Evolutionary conservation across 2,329 filamentous ascomycete species (phyloP), one percentile per base, ranked within the genome.

Genomic region (Claviceps pusilla): DNA sequence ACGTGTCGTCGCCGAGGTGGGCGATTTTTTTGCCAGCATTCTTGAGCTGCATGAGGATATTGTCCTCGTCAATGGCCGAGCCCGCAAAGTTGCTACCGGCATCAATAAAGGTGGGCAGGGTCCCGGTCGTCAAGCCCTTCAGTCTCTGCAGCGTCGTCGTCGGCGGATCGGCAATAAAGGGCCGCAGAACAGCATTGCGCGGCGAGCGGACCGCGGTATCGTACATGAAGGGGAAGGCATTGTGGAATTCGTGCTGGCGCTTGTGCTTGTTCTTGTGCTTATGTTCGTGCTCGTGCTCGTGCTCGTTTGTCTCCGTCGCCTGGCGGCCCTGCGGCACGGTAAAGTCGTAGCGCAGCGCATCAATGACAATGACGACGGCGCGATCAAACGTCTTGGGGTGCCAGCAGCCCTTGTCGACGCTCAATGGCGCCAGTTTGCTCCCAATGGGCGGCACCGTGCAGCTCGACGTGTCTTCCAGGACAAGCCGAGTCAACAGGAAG

Each of bases 1-100:
- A 98, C 4, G 93, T 98, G 69, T 98, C 91, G 67, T 98, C 93
- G n/a, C 93, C 93, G 42, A 98, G 73, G 64, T 98, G 94, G 6
- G 90, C 93, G 60, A 98, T 80, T 59, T 79, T 87, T 74, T 89
- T 71, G 68, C 79, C 64, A 70, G 82, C 69, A 72, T 85, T 65
- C 68, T 75, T 66, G 73, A 86, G 66, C 69, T 95, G 69, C 76
- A 83, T 71, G 71, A 86, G 64, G 71, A 84, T 60, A 72, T 94
- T 74, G 66, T 98, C 93, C 73, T 98, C 93, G 55, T 96, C 90
- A 61, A 98, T 96, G 6, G 88, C 88, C 3, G 87, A 95, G 2
- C 93, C 93, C 0, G 89, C 89, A 68, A 98, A 98, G 69, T 91
- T 98, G 58, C 88, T 95, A 0, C 93, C 93, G 11, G 88, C 80